A percentile compares a stretch with the other conserved stretches of the same genome.
phyloP scores from a whole-genome alignment of 2,329 filamentous ascomycete species.

The Talaromyces sp. region DNA sequence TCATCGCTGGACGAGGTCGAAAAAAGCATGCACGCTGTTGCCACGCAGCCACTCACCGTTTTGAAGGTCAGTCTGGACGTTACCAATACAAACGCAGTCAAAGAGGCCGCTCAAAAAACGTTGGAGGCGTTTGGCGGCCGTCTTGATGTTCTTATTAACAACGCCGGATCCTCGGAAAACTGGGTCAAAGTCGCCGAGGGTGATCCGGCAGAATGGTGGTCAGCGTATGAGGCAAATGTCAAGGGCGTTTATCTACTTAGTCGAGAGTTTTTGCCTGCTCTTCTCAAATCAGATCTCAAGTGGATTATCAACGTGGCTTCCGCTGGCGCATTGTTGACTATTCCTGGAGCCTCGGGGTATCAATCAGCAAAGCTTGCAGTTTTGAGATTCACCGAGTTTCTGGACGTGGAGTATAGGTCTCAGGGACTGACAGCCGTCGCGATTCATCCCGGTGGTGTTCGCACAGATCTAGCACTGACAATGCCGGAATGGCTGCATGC shows the following conservation, averaged over 20 bases:
- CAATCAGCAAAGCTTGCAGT: constrained; percentile 43
- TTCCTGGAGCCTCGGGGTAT: constrained; percentile 39
- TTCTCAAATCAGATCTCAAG: constrained; percentile 26
- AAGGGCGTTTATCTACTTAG: constrained; percentile 43
- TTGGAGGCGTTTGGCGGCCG: constrained; percentile 20
- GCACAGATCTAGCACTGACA: constrained; percentile 37
- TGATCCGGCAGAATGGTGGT: constrained; percentile 36
- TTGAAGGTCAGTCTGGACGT: constrained; percentile 42
- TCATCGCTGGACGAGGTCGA: constrained; percentile 38
- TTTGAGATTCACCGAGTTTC: constrained; percentile 41
- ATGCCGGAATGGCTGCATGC: constrained; percentile 23
- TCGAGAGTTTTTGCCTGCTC: constrained; percentile 43
- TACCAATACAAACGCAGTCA: constrained; percentile 31
- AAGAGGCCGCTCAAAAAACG: constrained; percentile 28
- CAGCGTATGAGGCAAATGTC: constrained; percentile 45
- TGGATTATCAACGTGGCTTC: constrained; percentile 46
- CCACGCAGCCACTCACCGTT: constrained; percentile 33
- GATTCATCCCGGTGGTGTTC: constrained; percentile 44
- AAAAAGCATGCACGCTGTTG: constrained; percentile 27
- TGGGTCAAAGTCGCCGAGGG: constrained; percentile 24
- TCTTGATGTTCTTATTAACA: constrained; percentile 47
- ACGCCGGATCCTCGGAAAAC: constrained; percentile 35
- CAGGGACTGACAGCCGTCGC: constrained; percentile 33
- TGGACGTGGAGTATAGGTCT: constrained; percentile 39
- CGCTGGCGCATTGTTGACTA: constrained; percentile 35